Conservation (phyloP, 495 filamentous ascomycete genomes). For the Chlorociboria aeruginascens region DNA sequence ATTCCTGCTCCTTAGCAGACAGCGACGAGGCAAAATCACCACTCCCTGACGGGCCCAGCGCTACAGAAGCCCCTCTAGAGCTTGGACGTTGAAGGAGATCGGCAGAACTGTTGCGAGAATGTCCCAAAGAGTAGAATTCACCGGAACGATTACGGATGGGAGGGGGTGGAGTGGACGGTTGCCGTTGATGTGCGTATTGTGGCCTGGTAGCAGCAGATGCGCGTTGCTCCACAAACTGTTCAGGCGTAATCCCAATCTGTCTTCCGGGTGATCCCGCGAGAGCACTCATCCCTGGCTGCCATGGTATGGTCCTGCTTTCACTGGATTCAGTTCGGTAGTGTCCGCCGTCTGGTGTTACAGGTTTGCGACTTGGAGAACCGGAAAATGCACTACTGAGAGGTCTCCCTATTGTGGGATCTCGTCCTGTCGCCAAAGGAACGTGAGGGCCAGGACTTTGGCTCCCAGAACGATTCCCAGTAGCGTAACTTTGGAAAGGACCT, state of each 20-base stretch:
- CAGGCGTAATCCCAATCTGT: conserved; percentile 33
- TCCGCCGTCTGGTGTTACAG: conserved; percentile 23
- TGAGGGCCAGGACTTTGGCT: conserved; percentile 13
- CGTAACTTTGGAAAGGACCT: conserved; percentile 6
- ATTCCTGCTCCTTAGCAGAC: conserved; percentile 88
- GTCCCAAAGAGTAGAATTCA: conserved; percentile 34
- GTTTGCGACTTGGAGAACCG: conserved; percentile 8
- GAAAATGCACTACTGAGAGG: conserved; percentile 6
- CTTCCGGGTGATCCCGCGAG: conserved; percentile 13
- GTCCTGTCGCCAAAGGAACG: conserved; percentile 1
- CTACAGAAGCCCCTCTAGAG: conserved; percentile 22
- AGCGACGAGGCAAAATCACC: conserved; percentile 54
- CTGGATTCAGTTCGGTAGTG: conserved; percentile 31
- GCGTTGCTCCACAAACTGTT: conserved; percentile 82
- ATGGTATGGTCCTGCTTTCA: conserved; percentile 46
- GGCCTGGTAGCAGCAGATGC: conserved; percentile 37
- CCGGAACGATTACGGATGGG: conserved; percentile 32
- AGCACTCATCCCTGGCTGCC: conserved; percentile 63
- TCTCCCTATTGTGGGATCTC: neutral
- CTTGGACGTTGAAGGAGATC: conserved; percentile 27
- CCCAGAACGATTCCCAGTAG: neutral
- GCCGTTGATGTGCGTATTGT: conserved; percentile 45
- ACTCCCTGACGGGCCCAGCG: conserved; percentile 10
- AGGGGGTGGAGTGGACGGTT: conserved; percentile 40
- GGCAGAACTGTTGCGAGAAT: conserved; percentile 34